Conservation (phyloP, 495 filamentous ascomycete species). For the Daldinia loculata region DNA sequence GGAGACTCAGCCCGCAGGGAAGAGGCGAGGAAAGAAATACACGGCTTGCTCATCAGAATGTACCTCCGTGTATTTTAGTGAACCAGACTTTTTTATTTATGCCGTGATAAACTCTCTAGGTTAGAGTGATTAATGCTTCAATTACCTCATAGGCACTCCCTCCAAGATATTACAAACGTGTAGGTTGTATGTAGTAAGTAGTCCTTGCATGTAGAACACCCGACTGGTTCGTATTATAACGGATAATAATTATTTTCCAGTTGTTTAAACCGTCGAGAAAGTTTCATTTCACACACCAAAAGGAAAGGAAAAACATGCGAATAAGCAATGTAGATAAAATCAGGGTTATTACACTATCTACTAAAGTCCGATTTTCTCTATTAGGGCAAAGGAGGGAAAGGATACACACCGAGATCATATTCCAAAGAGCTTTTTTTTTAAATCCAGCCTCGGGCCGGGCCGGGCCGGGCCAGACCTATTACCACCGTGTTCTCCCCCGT, state of each 20-base stretch:
- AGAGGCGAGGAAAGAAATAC: neutral
- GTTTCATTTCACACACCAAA: neutral
- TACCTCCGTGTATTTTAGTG: neutral
- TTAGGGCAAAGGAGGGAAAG: slow-evolving; percentile 4
- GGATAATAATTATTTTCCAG: no score
- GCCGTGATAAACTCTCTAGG: no score
- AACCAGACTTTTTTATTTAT: neutral
- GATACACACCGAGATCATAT: slow-evolving; percentile 44
- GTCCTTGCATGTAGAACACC: no score
- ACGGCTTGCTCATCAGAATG: neutral
- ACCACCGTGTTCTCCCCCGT: slow-evolving; percentile 1
- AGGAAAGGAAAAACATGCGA: neutral
- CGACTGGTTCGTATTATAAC: no score
- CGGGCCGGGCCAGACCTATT: neutral
- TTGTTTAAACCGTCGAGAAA: neutral
- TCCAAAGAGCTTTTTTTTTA: slow-evolving; percentile 11
- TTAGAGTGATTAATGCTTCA: neutral
- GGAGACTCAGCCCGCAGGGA: neutral
- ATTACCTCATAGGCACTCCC: no score
- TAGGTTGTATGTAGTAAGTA: no score
- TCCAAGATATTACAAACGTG: no score
- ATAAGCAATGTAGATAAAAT: neutral
- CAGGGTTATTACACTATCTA: slow-evolving; percentile 6
- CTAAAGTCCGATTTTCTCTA: neutral
- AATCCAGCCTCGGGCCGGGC: neutral